Evolutionary conservation across 2,329 filamentous ascomycete genomes (phyloP).

Genomic region (Chrysoporthe austroafricana): DNA sequence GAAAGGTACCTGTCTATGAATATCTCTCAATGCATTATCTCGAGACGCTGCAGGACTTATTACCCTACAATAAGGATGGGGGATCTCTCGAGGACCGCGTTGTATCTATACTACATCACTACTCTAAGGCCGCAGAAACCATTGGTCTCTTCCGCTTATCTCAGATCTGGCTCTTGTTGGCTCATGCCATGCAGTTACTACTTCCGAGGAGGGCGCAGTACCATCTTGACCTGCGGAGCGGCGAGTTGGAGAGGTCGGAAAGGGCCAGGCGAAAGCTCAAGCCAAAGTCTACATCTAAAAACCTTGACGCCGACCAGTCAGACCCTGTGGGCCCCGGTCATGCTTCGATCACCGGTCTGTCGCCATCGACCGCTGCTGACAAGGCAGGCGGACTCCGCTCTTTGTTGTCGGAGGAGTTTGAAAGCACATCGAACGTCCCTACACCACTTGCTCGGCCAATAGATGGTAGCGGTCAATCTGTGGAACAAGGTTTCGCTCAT

Average conservation of each 20-base stretch:
- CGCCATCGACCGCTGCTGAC: conserved; percentile 41
- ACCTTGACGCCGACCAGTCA: conserved; percentile 10
- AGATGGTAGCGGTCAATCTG: conserved; percentile 38
- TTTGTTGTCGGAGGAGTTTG: conserved; percentile 58
- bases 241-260: conserved; percentile 37
- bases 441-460: conserved; percentile 62
- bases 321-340: background rate
- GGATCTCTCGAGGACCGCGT: conserved; percentile 53
- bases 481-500: conserved; percentile 31
- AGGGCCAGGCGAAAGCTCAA: conserved; percentile 24
- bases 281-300: conserved; percentile 1
- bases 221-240: conserved; percentile 56
- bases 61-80: conserved; percentile 46
- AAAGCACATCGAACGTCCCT: conserved; percentile 65
- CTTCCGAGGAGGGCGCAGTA: conserved; percentile 59
- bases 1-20: conserved; percentile 56
- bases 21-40: conserved; percentile 62
- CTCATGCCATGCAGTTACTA: conserved; percentile 59
- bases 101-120: conserved; percentile 56
- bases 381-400: conserved; percentile 44
- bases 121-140: conserved; percentile 60
- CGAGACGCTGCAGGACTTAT: conserved; percentile 52
- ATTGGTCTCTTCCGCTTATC: conserved; percentile 62
- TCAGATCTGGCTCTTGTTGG: conserved; percentile 66
- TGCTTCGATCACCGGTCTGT: conserved; percentile 24